Percentiles rank a stretch among this genome's conserved stretches.
These are phyloP conservation scores for Melanogaster broomeanus DNA, from an alignment of 768 basidiomycete genomes.

Conservation along the genomic window DNA sequence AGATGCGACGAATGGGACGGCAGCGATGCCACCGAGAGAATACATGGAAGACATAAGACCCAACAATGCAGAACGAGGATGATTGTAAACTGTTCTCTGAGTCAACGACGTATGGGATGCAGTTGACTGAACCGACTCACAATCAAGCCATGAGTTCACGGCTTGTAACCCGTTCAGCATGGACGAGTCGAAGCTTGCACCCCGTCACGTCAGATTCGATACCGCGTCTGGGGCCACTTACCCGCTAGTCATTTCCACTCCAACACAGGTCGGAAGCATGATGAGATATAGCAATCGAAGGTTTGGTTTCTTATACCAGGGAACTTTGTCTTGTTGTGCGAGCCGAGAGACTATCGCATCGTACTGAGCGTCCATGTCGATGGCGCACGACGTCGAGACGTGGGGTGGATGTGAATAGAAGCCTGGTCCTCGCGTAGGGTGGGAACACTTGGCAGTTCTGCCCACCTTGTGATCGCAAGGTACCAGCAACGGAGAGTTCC, in stretches of 20 bases:
- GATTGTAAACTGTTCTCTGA: constrained; percentile 46
- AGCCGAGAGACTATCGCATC: constrained; percentile 19
- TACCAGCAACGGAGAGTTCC: no score
- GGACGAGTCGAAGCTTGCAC: constrained; percentile 53
- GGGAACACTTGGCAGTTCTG: no score
- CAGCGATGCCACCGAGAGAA: constrained; percentile 57
- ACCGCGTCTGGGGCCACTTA: constrained; percentile 42
- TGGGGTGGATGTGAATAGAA: no score
- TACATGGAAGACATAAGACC: constrained; percentile 63
- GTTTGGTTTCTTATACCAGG: constrained; percentile 67
- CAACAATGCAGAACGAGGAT: constrained; percentile 53
- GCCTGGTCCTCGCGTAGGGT: no score
- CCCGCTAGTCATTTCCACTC: constrained; percentile 23
- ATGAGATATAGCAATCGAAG: constrained; percentile 55
- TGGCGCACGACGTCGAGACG: no score
- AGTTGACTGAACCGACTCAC: constrained; percentile 34
- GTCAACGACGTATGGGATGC: neutral
- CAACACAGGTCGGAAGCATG: constrained; percentile 44
- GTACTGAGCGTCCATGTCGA: neutral
- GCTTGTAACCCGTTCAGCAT: constrained; percentile 68
- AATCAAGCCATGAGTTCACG: constrained; percentile 55
- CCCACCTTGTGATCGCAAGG: no score
- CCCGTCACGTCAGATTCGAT: constrained; percentile 55
- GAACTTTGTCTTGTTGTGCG: constrained; percentile 45
- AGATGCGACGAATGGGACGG: constrained; percentile 43